Base-by-base conservation (phyloP, 768 basidiomycete species). In the Ephemerocybe angulata region DNA sequence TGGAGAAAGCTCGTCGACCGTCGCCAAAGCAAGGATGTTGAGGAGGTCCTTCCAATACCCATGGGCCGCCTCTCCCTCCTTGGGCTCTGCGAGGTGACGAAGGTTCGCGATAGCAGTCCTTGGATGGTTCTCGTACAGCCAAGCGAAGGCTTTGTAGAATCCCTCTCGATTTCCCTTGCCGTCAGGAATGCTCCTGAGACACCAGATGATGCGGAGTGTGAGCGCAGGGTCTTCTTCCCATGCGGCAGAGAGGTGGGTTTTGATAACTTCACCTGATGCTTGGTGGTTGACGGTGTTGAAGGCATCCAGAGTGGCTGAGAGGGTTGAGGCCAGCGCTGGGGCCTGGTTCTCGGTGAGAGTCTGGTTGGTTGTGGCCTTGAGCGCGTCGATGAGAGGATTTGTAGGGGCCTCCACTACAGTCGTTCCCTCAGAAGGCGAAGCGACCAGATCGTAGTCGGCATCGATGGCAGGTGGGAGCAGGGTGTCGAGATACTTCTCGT, bases 21-120 rank as follows among this genome's bases (percentile, higher is more conserved):
- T 74, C 11, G 82, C 83, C 27, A 90, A 74, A 3, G 80, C 76
- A 4, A 89, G 72, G 47, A 90, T 82, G 50, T 87, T 85, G 50
- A 87, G 76, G 21, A 88, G 73, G 60, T 89, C 88, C 63, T 90
- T 88, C 84, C 85, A 89, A 61, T 84, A 87, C 0, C 87, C 87
- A 47, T 89, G 87, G 28, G 61, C 55, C 22, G 58, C 33, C 48
- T 65, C 58, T 49, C 65, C 50, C 61, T 66, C 67, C 55, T 67
- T 60, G 0, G 82, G 83, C 8, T 76, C 70, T 35, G 85, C 79
- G 4, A 88, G 71, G 54, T 73, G 63, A 19, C 63, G 73, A 3
- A 88, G 76, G 61, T 88, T 89, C 8, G 65, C 59, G 43, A 90
- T 82, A 2, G 87, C 84, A 0, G 88, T 88, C 2, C 84, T 77